phyloP scores from a whole-genome alignment of 306 rosid genomes.

The Canavalia ensiformis region DNA sequence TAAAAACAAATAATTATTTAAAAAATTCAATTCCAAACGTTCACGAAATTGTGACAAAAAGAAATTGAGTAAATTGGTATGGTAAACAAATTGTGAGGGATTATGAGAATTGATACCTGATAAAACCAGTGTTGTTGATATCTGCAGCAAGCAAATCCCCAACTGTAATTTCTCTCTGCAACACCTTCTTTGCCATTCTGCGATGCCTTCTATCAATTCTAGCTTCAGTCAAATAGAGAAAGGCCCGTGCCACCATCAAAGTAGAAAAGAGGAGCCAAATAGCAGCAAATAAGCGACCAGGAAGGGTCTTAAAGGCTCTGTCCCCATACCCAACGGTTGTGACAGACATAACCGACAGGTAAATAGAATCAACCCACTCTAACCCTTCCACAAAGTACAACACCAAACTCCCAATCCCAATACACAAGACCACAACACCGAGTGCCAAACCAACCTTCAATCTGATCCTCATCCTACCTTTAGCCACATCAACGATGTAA shows the following conservation, averaged over 20 bases:
- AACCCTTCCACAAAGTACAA: slow-evolving; percentile 70
- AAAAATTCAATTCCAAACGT: no score
- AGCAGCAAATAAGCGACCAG: slow-evolving; percentile 76
- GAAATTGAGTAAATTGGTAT: neutral
- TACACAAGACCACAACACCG: slow-evolving; percentile 79
- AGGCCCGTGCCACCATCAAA: slow-evolving; percentile 81
- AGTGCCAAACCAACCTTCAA: slow-evolving; percentile 88
- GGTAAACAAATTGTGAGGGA: neutral
- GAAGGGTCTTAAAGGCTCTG: slow-evolving; percentile 73
- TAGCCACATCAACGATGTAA: slow-evolving; percentile 79
- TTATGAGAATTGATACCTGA: slow-evolving; percentile 52
- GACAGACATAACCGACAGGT: slow-evolving; percentile 83
- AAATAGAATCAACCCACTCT: slow-evolving; percentile 74
- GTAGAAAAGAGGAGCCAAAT: slow-evolving; percentile 85
- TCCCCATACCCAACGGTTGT: slow-evolving; percentile 93
- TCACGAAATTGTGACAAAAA: no score
- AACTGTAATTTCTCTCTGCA: slow-evolving; percentile 81
- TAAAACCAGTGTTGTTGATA: slow-evolving; percentile 78
- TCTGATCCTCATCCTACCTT: slow-evolving; percentile 90
- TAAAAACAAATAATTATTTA: no score
- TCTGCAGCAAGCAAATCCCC: slow-evolving; percentile 84
- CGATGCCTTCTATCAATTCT: slow-evolving; percentile 81
- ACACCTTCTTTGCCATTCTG: slow-evolving; percentile 66
- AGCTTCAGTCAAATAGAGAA: slow-evolving; percentile 79
- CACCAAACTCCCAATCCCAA: slow-evolving; percentile 73